A percentile compares a stretch with the other conserved stretches of the same genome.
These are phyloP conservation scores for Sugiyamaella mastotermitis DNA, from an alignment of 805 yeast genomes.

Conservation along the genomic window DNA sequence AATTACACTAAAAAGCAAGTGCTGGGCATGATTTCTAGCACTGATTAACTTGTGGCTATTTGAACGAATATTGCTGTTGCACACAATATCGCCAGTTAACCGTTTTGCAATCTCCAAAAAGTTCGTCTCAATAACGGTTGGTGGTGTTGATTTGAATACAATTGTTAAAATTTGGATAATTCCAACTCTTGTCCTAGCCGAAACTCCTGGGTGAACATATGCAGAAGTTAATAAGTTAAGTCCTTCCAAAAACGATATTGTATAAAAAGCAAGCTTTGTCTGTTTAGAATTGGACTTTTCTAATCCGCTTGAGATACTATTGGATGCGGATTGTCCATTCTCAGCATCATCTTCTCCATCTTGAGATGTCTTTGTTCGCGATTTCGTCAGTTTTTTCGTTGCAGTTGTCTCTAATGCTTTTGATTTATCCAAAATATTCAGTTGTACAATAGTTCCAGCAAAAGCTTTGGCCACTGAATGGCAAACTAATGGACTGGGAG, in stretches of 20 bases:
- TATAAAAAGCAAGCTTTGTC: conserved; percentile 10
- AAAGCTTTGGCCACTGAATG: conserved; percentile 27
- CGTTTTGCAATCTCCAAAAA: conserved; percentile 19
- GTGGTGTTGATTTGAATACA: conserved; percentile 16
- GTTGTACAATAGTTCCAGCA: conserved; percentile 21
- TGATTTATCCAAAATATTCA: conserved; percentile 9
- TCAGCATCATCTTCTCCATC: conserved; percentile 15
- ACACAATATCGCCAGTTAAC: conserved; percentile 18
- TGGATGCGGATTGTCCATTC: conserved; percentile 6
- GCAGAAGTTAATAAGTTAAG: conserved; percentile 16
- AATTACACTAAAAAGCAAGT: conserved; percentile 24
- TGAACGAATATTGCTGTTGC: conserved; percentile 12
- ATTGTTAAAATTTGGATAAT: conserved; percentile 22
- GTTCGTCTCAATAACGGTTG: conserved; percentile 18
- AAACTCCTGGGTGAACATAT: conserved; percentile 16
- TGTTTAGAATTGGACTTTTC: conserved; percentile 5
- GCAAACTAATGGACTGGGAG: conserved; percentile 21
- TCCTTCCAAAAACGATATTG: conserved; percentile 21
- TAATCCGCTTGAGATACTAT: conserved; percentile 5
- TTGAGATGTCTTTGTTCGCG: conserved; percentile 5
- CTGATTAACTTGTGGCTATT: conserved; percentile 16
- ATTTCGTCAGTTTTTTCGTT: conserved; percentile 4
- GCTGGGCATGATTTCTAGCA: conserved; percentile 22
- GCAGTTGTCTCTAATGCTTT: conserved; percentile 14
- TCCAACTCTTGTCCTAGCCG: conserved; percentile 22